phyloP scores from a whole-genome alignment of 768 basidiomycete species.

The Boletus patriciae region DNA sequence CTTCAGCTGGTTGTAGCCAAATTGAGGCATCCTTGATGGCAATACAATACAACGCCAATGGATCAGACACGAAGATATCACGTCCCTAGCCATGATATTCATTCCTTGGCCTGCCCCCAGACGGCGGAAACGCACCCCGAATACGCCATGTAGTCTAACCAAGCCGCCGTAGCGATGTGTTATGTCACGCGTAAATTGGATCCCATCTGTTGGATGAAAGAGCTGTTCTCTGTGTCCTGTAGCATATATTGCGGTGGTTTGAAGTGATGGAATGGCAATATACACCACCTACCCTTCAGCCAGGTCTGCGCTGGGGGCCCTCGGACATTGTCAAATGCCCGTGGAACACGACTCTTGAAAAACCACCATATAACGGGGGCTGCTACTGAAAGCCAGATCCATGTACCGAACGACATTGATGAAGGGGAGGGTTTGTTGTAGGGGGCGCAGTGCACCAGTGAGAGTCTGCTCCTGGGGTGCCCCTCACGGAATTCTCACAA shows the following conservation, averaged over 20 bases:
- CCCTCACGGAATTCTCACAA: not conserved
- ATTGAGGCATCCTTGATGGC: not conserved
- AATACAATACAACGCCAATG: not conserved
- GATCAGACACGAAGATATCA: not conserved
- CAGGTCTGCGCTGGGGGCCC: not conserved
- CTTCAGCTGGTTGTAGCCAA: not conserved
- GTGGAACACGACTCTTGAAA: not conserved
- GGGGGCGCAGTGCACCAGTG: not conserved
- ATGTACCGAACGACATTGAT: not conserved
- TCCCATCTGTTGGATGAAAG: not conserved
- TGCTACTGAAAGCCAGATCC: not conserved
- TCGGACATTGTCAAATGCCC: not conserved
- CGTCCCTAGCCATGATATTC: not conserved
- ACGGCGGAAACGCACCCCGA: not conserved
- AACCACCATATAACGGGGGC: not conserved
- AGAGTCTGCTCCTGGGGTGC: not conserved
- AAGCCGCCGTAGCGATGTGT: not conserved
- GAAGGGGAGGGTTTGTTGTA: not conserved
- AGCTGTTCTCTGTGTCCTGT: not conserved
- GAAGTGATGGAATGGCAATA: not conserved
- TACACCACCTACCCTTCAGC: not conserved
- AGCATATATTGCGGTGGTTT: not conserved
- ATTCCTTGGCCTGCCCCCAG: not conserved
- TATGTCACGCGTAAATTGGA: not conserved
- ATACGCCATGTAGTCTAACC: not conserved